These are phyloP conservation scores for Candida pseudoviswanathii DNA, from an alignment of 1,139 yeast genomes.

Conservation along the genomic window DNA sequence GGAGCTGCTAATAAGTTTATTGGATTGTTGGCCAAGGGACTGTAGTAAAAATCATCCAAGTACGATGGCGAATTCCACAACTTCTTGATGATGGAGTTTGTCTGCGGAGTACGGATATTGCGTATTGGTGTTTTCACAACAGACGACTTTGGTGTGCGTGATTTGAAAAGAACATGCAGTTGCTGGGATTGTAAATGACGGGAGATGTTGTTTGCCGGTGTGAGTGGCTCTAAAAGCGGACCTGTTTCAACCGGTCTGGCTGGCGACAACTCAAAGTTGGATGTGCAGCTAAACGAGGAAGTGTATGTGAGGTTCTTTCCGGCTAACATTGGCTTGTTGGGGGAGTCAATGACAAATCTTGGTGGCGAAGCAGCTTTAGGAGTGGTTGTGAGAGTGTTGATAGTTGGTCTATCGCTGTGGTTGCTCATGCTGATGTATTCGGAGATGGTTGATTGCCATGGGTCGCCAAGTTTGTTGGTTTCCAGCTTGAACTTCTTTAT, in stretches of 20 bases:
- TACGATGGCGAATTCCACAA: conserved; percentile 68
- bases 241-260: conserved; percentile 59
- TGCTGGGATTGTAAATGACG: conserved; percentile 10
- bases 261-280: conserved; percentile 66
- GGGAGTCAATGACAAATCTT: conserved; percentile 36
- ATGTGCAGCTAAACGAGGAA: conserved; percentile 67
- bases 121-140: conserved; percentile 41
- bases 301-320: conserved; percentile 49
- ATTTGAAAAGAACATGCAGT: conserved; percentile 9
- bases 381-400: conserved; percentile 9
- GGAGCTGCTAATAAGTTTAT: conserved; percentile 11
- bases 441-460: conserved; percentile 9
- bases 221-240: conserved; percentile 60
- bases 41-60: conserved; percentile 66
- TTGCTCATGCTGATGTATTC: conserved; percentile 3
- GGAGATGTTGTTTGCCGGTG: conserved; percentile 39
- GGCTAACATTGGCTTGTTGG: conserved; percentile 43
- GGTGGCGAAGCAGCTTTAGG: conserved; percentile 23
- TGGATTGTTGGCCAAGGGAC: conserved; percentile 46
- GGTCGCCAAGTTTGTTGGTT: conserved; percentile 3
- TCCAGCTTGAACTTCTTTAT: conserved; percentile 16
- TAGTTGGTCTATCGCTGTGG: too few species aligned
- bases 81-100: conserved; percentile 46
- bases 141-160: conserved; percentile 31
- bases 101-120: conserved; percentile 44